Evolutionary conservation across 441 rosid species (phyloP).

Genomic region (Aleurites moluccanus): DNA sequence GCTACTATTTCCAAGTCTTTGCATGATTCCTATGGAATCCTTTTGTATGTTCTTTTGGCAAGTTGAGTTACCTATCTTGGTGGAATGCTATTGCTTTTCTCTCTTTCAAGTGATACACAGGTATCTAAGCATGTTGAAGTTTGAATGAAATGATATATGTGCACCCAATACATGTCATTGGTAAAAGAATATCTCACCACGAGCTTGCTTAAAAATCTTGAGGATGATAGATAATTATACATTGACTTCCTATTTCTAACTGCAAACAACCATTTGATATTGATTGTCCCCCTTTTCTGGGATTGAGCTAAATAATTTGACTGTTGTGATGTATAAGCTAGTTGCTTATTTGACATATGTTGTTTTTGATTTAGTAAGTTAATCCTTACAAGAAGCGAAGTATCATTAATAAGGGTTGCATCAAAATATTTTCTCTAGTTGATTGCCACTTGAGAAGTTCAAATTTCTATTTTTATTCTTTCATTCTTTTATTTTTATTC

Average conservation of each 20-base stretch:
- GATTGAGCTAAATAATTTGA: neutral
- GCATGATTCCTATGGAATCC: neutral
- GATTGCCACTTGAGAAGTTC: neutral
- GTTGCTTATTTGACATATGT: neutral
- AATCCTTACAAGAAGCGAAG: neutral
- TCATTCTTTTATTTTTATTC: neutral
- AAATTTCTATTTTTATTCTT: too few relatives aligned
- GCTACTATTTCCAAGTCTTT: neutral
- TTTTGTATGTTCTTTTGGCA: neutral
- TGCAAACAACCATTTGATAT: neutral
- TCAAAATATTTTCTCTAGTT: neutral
- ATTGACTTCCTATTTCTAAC: neutral
- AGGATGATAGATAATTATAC: neutral
- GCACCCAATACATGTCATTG: neutral
- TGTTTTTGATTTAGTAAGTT: neutral
- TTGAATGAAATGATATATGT: neutral
- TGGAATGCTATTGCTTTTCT: neutral
- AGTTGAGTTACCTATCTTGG: neutral
- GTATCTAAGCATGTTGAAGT: neutral
- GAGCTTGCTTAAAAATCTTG: neutral
- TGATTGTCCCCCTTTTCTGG: neutral
- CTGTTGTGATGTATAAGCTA: neutral
- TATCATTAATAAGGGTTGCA: neutral
- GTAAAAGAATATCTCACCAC: neutral
- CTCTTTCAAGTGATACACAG: neutral